Base-by-base conservation (phyloP, 257 asterid genomes). In the Schizonepeta tenuifolia region DNA sequence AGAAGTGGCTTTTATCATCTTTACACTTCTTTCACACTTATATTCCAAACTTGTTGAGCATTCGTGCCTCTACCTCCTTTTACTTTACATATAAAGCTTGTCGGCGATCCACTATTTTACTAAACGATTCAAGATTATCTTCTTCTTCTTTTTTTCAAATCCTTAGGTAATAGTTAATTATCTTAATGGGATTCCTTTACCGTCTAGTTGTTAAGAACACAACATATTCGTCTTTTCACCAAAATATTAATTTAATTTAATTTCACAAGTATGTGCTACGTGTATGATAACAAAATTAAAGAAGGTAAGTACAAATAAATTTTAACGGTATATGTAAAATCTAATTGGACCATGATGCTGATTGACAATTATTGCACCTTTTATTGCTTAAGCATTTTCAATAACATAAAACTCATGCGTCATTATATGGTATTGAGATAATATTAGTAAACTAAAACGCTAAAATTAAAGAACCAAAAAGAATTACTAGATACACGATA, bases 21-120 rank as follows among this genome's bases (percentile, higher is more conserved):
- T 61, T 26, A 49, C 67, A 55, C 75, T 78, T 78, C 54, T 65
- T 70, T 54, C 65, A 15, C 17, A 31, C 21, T 71, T 44, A 73
- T 67, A 81, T 78, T 61, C 82, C 78, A 81, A 77, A 65, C 75
- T 77, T 74, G 49, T 2, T 11, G 50, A 50, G 78, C 85, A 51
- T 77, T 77, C 82, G 82, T 81, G 82, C 61, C 66, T 47, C 59
- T 0, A 35, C 58, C 41, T 6, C 35, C 77, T 63, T 77, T 76
- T 18, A 24, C 77, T 81, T 72, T 76, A 53, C 72, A 1, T 20
- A 24, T 53, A 76, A 72, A 69, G 79, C 49, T 71, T 72, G 73
- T 17, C 38, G 74, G 15, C 72, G 36, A 58, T 67, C 73, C 58
- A 35, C n/a, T n/a, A n/a, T 56, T 35, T 49, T 22, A 20, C 41